phyloP scores from a whole-genome alignment of 2,329 filamentous ascomycete species.

The Rhytidhysteron rufulum region DNA sequence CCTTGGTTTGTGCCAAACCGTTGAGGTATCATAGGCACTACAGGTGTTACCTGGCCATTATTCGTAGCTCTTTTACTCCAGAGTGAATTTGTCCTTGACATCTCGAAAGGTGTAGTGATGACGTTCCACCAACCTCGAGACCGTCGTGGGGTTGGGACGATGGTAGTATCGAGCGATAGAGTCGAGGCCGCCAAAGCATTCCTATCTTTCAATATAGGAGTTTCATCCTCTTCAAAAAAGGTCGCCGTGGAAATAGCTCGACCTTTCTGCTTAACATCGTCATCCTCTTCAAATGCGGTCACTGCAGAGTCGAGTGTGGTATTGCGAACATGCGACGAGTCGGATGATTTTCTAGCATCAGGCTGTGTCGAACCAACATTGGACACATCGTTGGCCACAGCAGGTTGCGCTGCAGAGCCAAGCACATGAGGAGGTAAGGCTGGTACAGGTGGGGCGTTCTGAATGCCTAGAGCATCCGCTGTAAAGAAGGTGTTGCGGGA shows the following conservation, averaged over 20 bases:
- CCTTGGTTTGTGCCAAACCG: slow-evolving; percentile 15
- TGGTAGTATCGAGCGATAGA: slow-evolving; percentile 32
- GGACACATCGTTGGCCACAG: background rate
- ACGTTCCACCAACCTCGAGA: slow-evolving; percentile 76
- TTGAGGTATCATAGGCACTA: slow-evolving; percentile 30
- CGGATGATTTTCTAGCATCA: background rate
- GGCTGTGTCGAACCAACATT: slow-evolving; percentile 4
- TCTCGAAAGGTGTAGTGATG: slow-evolving; percentile 65
- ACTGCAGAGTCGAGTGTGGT: slow-evolving; percentile 33
- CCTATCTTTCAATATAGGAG: slow-evolving; percentile 20
- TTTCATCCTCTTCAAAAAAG: slow-evolving; percentile 66
- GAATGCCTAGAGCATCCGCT: slow-evolving; percentile 24
- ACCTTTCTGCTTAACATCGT: slow-evolving; percentile 38
- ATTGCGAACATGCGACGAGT: slow-evolving; percentile 19
- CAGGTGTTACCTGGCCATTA: slow-evolving; percentile 22
- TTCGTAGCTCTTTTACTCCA: slow-evolving; percentile 25
- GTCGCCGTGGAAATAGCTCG: slow-evolving; percentile 57
- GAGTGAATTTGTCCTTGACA: slow-evolving; percentile 33
- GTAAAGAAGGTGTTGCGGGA: slow-evolving; percentile 50
- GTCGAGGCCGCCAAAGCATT: slow-evolving; percentile 23
- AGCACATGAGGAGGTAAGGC: slow-evolving; percentile 24
- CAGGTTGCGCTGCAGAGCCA: slow-evolving; percentile 6
- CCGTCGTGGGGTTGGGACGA: slow-evolving; percentile 51
- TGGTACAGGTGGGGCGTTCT: slow-evolving; percentile 50
- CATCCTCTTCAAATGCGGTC: slow-evolving; percentile 48